A percentile compares a stretch with the other conserved stretches of the same genome.
Conservation (phyloP, 1,284 basidiomycete genomes). For the Pseudozyma pruni region DNA sequence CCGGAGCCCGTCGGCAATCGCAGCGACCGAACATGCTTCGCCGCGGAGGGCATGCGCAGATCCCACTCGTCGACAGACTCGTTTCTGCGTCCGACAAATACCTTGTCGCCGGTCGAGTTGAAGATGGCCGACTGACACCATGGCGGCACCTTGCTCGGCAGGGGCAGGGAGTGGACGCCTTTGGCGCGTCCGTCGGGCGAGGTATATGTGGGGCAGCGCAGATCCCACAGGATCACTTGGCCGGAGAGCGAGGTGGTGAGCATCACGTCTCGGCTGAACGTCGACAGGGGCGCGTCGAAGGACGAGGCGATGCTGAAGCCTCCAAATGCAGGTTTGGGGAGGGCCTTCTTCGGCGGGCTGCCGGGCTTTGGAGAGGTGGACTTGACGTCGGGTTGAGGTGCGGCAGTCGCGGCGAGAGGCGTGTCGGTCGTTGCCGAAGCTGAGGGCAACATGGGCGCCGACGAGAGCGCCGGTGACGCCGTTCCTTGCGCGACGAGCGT, state of each 20-base stretch:
- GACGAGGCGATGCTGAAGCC: conserved; percentile 55
- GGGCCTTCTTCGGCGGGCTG: conserved; percentile 24
- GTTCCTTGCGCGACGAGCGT: conserved; percentile 6
- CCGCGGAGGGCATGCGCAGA: conserved; percentile 69
- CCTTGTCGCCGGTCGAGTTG: conserved; percentile 85
- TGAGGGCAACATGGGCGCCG: conserved; percentile 10
- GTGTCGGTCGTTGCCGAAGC: background rate
- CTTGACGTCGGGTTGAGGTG: conserved; percentile 1
- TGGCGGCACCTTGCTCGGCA: conserved; percentile 89
- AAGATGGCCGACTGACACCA: conserved; percentile 83
- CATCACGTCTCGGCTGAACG: conserved; percentile 83
- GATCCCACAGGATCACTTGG: conserved; percentile 90
- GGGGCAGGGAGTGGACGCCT: conserved; percentile 84
- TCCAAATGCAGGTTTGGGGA: conserved; percentile 62
- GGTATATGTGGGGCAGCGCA: conserved; percentile 73
- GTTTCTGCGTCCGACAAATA: conserved; percentile 91
- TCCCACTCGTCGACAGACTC: conserved; percentile 95
- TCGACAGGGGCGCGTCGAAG: conserved; percentile 60
- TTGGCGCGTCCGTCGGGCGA: conserved; percentile 69
- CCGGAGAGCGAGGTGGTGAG: conserved; percentile 92
- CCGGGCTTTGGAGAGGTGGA: conserved; percentile 3
- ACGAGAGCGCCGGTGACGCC: conserved; percentile 20
- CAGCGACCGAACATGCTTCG: conserved; percentile 77
- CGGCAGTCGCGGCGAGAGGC: background rate
- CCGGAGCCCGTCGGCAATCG: conserved; percentile 89